Percentiles rank a stretch among this genome's conserved stretches.
Evolutionary conservation across 495 filamentous ascomycete species (phyloP).

Genomic region (Talaromyces liani): DNA sequence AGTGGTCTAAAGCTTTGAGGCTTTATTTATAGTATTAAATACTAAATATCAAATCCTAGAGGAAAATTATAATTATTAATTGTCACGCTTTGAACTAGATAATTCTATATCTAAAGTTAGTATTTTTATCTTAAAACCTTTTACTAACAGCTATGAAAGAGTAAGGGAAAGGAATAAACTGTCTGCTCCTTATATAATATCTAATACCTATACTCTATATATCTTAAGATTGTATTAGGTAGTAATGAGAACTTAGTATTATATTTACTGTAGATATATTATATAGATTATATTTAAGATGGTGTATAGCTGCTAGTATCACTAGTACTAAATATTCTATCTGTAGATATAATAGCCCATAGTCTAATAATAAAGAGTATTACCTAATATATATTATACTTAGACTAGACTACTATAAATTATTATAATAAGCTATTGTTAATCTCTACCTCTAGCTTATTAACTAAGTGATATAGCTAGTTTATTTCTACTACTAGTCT

Average conservation of each 20-base stretch:
- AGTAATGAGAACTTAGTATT: constrained; percentile 71
- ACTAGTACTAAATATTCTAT: too few species aligned
- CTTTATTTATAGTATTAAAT: too few species aligned
- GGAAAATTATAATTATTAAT: constrained; percentile 5
- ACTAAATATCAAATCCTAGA: background rate
- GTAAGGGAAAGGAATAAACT: constrained; percentile 41
- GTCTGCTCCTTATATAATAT: constrained; percentile 97
- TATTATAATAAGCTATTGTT: too few species aligned
- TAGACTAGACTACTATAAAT: too few species aligned
- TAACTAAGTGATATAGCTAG: background rate
- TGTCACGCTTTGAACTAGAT: constrained; percentile 95
- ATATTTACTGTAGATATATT: constrained; percentile 93
- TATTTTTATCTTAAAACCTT: background rate
- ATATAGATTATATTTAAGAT: constrained; percentile 39
- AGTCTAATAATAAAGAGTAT: too few species aligned
- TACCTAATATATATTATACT: too few species aligned
- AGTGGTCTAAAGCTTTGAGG: too few species aligned
- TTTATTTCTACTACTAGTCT: background rate
- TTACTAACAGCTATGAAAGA: background rate
- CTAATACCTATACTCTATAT: constrained; percentile 92
- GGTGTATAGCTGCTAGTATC: constrained; percentile 23
- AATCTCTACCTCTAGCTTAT: too few species aligned
- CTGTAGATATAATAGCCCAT: too few species aligned
- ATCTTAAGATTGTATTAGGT: constrained; percentile 81
- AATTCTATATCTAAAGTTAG: constrained; percentile 53